Base-by-base conservation (phyloP, 2,329 filamentous ascomycete genomes). In the Cladosporium sp. region DNA sequence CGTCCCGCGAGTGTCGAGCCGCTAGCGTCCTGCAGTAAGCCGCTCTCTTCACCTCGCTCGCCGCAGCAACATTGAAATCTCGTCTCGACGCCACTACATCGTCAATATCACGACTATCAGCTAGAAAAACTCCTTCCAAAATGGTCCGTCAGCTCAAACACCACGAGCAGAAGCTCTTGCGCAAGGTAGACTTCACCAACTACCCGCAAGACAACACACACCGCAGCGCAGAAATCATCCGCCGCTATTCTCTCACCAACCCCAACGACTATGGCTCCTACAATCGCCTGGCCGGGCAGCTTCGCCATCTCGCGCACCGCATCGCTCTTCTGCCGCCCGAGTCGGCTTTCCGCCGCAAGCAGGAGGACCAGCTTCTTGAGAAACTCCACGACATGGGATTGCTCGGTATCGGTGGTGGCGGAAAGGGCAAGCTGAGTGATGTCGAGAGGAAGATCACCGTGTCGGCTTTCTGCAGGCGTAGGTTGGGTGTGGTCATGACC, bases 131-230 rank as follows among this genome's bases (percentile, higher is more conserved):
- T 41, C 15, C 18, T 17, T 30, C 41, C 24, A 79, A 60, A 19
- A 97, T 97, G 93, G 89, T 95, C 61, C 86, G 93, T 63, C 90
- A 95, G 77, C 83, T 99, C 67, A 97, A 96, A 74, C 83, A 95
- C 73, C 92, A 96, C 73, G 93, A 99, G 83, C 84, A 93, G 69
- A 95, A 93, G 80, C 86, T 97, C 67, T 82, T 97, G 58, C 79
- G 80, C 63, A 92, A 92, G 68, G 90, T 93, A 71, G 91, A 99
- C 74, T 95, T 99, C 73, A 85, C 91, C 68, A 93, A 86, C 65
- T 69, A 68, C 50, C 93, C 93, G 72, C 84, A 84, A 65, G 91
- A 97, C 74, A 82, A 86, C 65, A 79, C 83, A 62, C 93, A 99
- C 74, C 86, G 92, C 68, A 88, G 92, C 72, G 83, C 89, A 50